Conservation (phyloP, 495 filamentous ascomycete species). For the Neurospora pannonica region DNA sequence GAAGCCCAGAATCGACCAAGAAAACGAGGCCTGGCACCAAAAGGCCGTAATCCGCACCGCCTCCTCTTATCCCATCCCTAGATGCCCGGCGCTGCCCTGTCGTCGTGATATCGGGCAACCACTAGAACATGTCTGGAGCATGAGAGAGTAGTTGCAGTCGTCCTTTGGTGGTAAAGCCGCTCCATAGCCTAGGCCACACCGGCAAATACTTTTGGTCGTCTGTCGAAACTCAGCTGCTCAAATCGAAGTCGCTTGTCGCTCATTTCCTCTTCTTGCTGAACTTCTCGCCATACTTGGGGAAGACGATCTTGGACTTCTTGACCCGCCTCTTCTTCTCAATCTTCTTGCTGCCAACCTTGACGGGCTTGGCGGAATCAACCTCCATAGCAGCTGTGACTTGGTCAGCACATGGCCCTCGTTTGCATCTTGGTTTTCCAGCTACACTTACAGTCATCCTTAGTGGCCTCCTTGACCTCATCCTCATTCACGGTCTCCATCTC, state of each 20-base stretch:
- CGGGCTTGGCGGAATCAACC: conserved; percentile 30
- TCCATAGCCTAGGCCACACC: background rate
- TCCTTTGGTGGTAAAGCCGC: background rate
- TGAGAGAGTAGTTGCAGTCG: background rate
- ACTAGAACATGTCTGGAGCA: background rate
- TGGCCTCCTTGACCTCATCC: conserved; percentile 11
- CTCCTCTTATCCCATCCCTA: background rate
- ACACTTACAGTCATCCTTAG: conserved; percentile 29
- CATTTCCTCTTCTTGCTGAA: conserved; percentile 34
- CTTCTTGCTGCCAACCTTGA: conserved; percentile 27
- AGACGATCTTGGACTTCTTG: conserved; percentile 43
- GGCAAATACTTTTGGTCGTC: background rate
- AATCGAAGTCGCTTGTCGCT: background rate
- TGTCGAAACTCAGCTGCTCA: background rate
- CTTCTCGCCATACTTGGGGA: conserved; percentile 40
- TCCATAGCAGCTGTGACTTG: conserved; percentile 32
- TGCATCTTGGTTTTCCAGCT: background rate
- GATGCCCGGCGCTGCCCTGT: background rate
- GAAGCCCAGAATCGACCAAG: background rate
- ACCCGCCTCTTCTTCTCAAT: conserved; percentile 34
- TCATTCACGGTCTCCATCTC: conserved; percentile 23
- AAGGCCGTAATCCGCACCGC: background rate
- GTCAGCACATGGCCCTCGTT: background rate
- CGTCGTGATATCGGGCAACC: background rate
- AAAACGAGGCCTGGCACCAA: background rate